These are phyloP conservation scores for Misopates orontium DNA, from an alignment of 257 asterid genomes.

Conservation along the genomic window DNA sequence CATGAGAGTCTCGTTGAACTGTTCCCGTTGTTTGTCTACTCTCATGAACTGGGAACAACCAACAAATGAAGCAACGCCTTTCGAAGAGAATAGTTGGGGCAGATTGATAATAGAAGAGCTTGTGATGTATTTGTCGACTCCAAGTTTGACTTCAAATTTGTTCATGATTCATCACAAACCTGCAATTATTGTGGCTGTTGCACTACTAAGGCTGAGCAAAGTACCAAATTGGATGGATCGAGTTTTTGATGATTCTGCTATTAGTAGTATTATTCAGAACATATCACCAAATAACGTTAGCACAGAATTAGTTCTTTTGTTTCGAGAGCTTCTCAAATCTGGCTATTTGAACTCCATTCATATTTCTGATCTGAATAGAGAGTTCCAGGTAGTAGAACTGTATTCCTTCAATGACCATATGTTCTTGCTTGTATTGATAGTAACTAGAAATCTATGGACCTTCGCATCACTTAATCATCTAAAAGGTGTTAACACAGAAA, in stretches of 20 bases:
- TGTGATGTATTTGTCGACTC: conserved; percentile 65
- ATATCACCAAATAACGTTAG: conserved; percentile 51
- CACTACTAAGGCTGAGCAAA: conserved; percentile 54
- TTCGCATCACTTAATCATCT: neutral
- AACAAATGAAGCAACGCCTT: conserved; percentile 33
- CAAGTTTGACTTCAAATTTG: conserved; percentile 52
- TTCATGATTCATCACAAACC: conserved; percentile 63
- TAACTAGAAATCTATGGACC: neutral
- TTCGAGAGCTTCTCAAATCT: conserved; percentile 61
- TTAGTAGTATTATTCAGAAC: conserved; percentile 52
- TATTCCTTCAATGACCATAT: neutral
- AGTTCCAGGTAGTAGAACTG: conserved; percentile 64
- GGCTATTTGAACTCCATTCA: conserved; percentile 67
- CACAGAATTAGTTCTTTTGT: conserved; percentile 60
- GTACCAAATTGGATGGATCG: conserved; percentile 62
- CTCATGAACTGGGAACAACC: conserved; percentile 57
- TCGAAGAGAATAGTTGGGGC: conserved; percentile 56
- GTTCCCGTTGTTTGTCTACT: conserved; percentile 68
- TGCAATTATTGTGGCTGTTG: conserved; percentile 56
- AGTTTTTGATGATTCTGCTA: conserved; percentile 60
- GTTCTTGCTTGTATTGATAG: neutral
- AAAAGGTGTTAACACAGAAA: neutral
- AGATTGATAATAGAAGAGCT: conserved; percentile 84
- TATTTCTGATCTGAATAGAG: conserved; percentile 51
- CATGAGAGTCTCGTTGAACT: conserved; percentile 55